Evolutionary conservation across 305 asterid genomes (phyloP).

Genomic region (Fraxinus sp.): DNA sequence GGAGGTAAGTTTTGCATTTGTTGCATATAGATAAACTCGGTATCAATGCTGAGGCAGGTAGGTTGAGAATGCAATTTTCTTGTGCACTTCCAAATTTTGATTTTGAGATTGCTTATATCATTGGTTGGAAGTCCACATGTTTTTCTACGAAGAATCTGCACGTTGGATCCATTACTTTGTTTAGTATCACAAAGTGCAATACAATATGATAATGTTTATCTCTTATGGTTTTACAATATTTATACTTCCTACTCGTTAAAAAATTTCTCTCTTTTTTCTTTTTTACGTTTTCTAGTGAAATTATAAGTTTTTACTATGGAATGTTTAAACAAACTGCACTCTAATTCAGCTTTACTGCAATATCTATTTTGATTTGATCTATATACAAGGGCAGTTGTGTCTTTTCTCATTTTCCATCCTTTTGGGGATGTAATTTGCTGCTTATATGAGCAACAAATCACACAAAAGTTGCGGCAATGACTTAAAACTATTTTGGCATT

Average conservation of each 20-base stretch:
- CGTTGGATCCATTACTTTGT: slow-evolving; percentile 5
- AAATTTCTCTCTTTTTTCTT: background rate
- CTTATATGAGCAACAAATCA: background rate
- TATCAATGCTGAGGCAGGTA: background rate
- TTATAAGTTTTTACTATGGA: background rate
- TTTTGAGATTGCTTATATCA: background rate
- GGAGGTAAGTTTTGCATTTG: slow-evolving; percentile 62
- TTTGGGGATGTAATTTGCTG: background rate
- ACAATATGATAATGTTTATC: background rate
- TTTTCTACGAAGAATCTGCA: background rate
- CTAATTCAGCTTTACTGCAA: background rate
- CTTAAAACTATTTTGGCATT: background rate
- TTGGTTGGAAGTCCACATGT: background rate
- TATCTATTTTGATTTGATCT: background rate
- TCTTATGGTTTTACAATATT: background rate
- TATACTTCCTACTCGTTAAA: background rate
- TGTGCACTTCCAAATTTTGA: background rate
- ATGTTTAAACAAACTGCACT: background rate
- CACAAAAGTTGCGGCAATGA: background rate
- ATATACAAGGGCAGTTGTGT: background rate
- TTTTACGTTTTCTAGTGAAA: background rate
- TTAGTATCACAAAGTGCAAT: background rate
- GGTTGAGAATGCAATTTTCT: background rate
- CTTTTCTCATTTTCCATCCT: background rate
- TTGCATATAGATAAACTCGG: background rate